Percentiles rank a stretch among this genome's conserved stretches.
Evolutionary conservation across 2,329 filamentous ascomycete genomes (phyloP).

Genomic region (Cladophialophora immunda): DNA sequence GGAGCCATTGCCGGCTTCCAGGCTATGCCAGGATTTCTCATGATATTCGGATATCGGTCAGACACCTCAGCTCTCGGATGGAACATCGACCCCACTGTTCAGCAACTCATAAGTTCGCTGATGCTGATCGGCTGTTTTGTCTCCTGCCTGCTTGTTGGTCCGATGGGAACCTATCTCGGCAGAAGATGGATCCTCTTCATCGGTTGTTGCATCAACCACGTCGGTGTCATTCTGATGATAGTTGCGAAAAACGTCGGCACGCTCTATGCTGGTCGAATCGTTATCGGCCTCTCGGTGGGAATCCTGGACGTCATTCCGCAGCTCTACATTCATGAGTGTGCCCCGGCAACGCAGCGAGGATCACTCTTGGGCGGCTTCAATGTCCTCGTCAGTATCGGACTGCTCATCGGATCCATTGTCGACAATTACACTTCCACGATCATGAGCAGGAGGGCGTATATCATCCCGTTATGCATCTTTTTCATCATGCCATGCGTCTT

Average conservation of each 20-base stretch:
- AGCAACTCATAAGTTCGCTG: constrained; percentile 59
- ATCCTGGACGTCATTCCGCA: constrained; percentile 66
- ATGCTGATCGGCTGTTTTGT: constrained; percentile 57
- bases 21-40: constrained; percentile 59
- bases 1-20: constrained; percentile 19
- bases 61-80: constrained; percentile 44
- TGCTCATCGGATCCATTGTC: constrained; percentile 44
- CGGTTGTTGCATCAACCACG: constrained; percentile 59
- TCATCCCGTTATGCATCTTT: constrained; percentile 44
- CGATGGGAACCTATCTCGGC: constrained; percentile 52
- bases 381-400: constrained; percentile 54
- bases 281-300: constrained; percentile 65
- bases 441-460: constrained; percentile 35
- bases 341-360: constrained; percentile 59
- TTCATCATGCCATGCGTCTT: constrained; percentile 55
- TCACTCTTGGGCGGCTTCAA: constrained; percentile 59
- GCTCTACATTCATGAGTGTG: constrained; percentile 60
- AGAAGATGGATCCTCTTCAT: constrained; percentile 55
- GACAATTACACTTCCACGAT: constrained; percentile 31
- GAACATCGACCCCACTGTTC: constrained; percentile 51
- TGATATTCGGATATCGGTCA: constrained; percentile 58
- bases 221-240: constrained; percentile 68
- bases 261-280: constrained; percentile 63
- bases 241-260: constrained; percentile 60
- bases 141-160: constrained; percentile 47